Evolutionary conservation across 2,329 filamentous ascomycete species (phyloP), one percentile per base, ranked within the genome.

Genomic region (Monosporascus sp.): DNA sequence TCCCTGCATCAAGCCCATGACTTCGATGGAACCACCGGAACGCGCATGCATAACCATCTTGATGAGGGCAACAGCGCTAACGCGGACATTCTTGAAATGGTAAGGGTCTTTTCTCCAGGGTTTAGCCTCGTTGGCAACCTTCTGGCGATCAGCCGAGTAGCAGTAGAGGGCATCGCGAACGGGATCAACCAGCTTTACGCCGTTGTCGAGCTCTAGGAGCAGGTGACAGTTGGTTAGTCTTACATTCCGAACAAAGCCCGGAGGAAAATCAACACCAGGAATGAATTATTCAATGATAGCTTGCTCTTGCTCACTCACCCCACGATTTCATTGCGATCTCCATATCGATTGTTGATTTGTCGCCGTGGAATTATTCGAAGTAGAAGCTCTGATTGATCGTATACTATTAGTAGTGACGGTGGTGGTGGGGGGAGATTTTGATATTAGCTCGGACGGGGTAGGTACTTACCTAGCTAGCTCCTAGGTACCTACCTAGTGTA

Each of bases 21-120:
- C 83, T 76, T 99, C 94, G 60, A 97, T 81, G 28, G 84, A 85
- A 53, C 94, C 93, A 60, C 94, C 94, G 0, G 91, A 92, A n/a
- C 94, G 89, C 9, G 94, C 94, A 70, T 99, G 94, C 89, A 97
- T 97, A 59, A 95, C 91, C 94, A 99, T 99, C 76, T 99, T 99
- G 63, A 97, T 83, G 55, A 99, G 82, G 5, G 94, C 94, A 14
- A 96, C 87, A 54, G 94, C 91, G 50, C 90, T 95, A 72, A 99
- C 93, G 65, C 92, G 90, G 47, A 97, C 91, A 51, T 88, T 82
- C 70, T 93, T 95, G 82, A 97, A 99, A 78, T 97, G 86, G 71
- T 91, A 81, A 0, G 88, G 86, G 67, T 97, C 86, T 47, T 76
- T 77, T 49, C 75, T 76, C 94, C 94, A 97, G 56, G 92, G 91